Conservation (phyloP, 2,329 filamentous ascomycete species). For the Diplodia sapinea region DNA sequence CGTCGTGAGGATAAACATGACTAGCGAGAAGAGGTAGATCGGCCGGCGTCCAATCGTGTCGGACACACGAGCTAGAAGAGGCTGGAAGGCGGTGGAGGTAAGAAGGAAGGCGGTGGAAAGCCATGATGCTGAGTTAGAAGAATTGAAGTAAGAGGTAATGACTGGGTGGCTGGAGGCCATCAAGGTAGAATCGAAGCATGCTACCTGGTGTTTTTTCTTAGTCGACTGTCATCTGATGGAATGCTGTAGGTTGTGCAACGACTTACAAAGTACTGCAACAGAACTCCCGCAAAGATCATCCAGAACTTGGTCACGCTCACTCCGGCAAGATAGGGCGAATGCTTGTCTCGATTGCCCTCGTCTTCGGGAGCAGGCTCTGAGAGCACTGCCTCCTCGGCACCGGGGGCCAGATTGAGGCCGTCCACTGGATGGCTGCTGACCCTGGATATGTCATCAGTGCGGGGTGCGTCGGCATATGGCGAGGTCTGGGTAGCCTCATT, state of each 20-base stretch:
- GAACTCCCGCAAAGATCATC: slow-evolving; percentile 47
- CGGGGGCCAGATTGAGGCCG: slow-evolving; percentile 38
- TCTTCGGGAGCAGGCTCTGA: slow-evolving; percentile 19
- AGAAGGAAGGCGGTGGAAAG: slow-evolving; percentile 79
- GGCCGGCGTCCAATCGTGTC: slow-evolving; percentile 74
- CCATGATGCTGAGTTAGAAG: slow-evolving; percentile 82
- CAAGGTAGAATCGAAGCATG: slow-evolving; percentile 74
- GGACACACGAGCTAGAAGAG: slow-evolving; percentile 74
- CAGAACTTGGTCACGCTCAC: slow-evolving; percentile 44
- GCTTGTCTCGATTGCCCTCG: slow-evolving; percentile 37
- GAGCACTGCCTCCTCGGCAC: slow-evolving; percentile 35
- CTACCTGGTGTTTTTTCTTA: slow-evolving; percentile 37
- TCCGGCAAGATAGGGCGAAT: slow-evolving; percentile 40
- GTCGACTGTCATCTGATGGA: neutral
- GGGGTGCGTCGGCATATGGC: slow-evolving; percentile 1
- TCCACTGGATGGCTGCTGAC: slow-evolving; percentile 30
- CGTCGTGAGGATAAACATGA: slow-evolving; percentile 69
- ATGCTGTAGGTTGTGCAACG: neutral
- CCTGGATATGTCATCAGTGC: slow-evolving; percentile 1
- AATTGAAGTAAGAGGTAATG: slow-evolving; percentile 79
- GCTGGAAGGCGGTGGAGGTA: slow-evolving; percentile 77
- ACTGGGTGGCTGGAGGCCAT: slow-evolving; percentile 83
- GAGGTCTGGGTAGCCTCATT: neutral
- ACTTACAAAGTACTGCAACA: slow-evolving; percentile 48
- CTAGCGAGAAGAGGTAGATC: slow-evolving; percentile 68